Evolutionary conservation across 108 stramenopile species (phyloP).

Genomic region (Schizochytrium sp.): DNA sequence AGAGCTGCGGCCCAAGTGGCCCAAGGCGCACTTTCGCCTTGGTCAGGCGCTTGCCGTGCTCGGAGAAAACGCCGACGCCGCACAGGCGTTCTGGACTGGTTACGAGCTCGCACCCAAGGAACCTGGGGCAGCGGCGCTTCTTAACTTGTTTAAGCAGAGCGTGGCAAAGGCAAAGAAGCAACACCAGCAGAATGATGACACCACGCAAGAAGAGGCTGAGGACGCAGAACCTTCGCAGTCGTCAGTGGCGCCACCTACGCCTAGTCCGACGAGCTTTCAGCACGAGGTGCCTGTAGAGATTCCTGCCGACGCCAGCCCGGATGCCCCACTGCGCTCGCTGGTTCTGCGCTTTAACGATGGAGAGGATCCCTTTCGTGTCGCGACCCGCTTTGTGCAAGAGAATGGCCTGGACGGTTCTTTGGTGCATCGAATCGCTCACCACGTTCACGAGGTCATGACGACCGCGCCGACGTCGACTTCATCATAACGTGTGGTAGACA

Average conservation of each 20-base stretch:
- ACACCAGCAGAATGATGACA: not conserved
- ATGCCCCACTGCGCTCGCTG: not conserved
- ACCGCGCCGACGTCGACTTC: no score
- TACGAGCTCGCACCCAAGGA: conserved; percentile 15
- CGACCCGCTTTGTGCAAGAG: not conserved
- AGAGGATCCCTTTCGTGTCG: not conserved
- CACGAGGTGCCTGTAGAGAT: conserved; percentile 3
- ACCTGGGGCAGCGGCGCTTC: not conserved
- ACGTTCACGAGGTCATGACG: not conserved
- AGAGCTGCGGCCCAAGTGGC: not conserved
- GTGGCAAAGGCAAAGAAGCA: not conserved
- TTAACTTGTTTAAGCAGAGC: not conserved
- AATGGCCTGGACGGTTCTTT: not conserved
- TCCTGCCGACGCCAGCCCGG: not conserved
- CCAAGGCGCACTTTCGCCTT: not conserved
- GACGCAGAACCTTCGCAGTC: no score
- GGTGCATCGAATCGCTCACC: conserved; percentile 1
- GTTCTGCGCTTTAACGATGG: not conserved
- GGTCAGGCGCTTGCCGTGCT: not conserved
- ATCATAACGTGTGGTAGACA: no score
- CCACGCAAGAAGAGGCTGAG: not conserved
- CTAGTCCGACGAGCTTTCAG: not conserved
- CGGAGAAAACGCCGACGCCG: not conserved
- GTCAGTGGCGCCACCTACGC: not conserved
- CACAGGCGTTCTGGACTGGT: not conserved